These are phyloP conservation scores for Fusarium sp. DNA, from an alignment of 2,329 filamentous ascomycete species.

Conservation along the genomic window DNA sequence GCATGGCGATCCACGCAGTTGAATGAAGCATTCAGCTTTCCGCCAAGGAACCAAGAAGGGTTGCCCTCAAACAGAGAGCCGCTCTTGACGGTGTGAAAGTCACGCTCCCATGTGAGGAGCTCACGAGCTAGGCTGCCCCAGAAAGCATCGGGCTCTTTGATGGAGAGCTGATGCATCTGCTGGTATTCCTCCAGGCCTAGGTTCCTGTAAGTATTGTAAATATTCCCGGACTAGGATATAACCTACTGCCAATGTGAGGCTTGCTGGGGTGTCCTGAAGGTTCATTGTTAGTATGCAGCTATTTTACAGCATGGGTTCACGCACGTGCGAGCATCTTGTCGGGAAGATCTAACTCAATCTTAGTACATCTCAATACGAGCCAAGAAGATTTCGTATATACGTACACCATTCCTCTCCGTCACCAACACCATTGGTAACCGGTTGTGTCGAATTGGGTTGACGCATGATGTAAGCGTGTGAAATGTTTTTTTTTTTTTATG, in stretches of 20 bases:
- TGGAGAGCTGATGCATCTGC: constrained; percentile 78
- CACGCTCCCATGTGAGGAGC: constrained; percentile 85
- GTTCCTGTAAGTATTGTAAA: background rate
- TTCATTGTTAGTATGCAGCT: constrained; percentile 12
- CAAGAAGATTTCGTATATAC: background rate
- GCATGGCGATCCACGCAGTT: constrained; percentile 96
- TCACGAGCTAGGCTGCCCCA: constrained; percentile 87
- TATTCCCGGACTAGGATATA: background rate
- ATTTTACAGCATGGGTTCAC: constrained; percentile 3
- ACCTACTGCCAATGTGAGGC: constrained; percentile 38
- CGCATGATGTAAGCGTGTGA: constrained; percentile 21
- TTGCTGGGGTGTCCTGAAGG: constrained; percentile 36
- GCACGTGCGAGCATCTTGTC: constrained; percentile 40
- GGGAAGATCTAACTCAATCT: constrained; percentile 27
- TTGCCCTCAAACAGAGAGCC: constrained; percentile 83
- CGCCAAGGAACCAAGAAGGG: constrained; percentile 91
- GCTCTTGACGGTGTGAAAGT: constrained; percentile 86
- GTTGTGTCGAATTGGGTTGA: constrained; percentile 11
- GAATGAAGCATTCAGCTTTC: constrained; percentile 89
- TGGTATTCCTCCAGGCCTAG: constrained; percentile 72
- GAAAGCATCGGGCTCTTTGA: constrained; percentile 85
- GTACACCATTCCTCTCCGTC: constrained; percentile 38
- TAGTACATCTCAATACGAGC: background rate
- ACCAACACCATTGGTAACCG: background rate
- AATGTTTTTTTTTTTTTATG: background rate